phyloP scores from a whole-genome alignment of 2,329 filamentous ascomycete species.

The Emergomyces orientalis region DNA sequence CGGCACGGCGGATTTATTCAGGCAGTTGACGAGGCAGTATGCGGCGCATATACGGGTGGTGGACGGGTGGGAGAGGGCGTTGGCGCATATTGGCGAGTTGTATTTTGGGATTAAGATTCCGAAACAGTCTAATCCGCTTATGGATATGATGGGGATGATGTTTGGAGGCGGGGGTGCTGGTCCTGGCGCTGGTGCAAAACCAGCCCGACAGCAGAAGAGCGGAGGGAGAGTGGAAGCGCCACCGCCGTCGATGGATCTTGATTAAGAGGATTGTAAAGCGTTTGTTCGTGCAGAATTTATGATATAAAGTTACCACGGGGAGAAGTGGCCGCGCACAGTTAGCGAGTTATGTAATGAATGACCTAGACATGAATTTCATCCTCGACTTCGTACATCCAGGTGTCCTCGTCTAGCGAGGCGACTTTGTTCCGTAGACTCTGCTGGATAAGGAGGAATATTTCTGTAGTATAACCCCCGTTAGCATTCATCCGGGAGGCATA shows the following conservation, averaged over 20 bases:
- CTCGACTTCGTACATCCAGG: constrained; percentile 82
- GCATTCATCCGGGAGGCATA: constrained; percentile 8
- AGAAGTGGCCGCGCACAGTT: not conserved
- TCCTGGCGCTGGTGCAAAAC: constrained; percentile 39
- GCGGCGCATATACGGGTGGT: constrained; percentile 66
- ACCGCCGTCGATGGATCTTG: constrained; percentile 37
- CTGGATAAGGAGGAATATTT: constrained; percentile 60
- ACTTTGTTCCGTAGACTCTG: constrained; percentile 65
- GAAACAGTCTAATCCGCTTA: constrained; percentile 78
- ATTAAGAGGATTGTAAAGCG: constrained; percentile 23
- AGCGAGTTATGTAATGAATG: not conserved
- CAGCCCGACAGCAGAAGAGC: constrained; percentile 28
- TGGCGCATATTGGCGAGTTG: constrained; percentile 87
- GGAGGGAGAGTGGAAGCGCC: constrained; percentile 41
- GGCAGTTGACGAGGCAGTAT: constrained; percentile 75
- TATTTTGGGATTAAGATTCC: constrained; percentile 91
- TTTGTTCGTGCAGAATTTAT: not conserved
- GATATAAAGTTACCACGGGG: not conserved
- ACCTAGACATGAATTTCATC: constrained; percentile 34
- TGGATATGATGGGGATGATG: constrained; percentile 97
- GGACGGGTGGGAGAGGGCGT: constrained; percentile 66
- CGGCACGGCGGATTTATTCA: constrained; percentile 67
- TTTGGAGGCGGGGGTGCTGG: constrained; percentile 72
- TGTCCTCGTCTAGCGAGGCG: constrained; percentile 65
- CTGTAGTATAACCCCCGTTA: constrained; percentile 32